These are phyloP conservation scores for Rhododendron simsii DNA, from an alignment of 148 eudicot genomes.

Conservation along the genomic window DNA sequence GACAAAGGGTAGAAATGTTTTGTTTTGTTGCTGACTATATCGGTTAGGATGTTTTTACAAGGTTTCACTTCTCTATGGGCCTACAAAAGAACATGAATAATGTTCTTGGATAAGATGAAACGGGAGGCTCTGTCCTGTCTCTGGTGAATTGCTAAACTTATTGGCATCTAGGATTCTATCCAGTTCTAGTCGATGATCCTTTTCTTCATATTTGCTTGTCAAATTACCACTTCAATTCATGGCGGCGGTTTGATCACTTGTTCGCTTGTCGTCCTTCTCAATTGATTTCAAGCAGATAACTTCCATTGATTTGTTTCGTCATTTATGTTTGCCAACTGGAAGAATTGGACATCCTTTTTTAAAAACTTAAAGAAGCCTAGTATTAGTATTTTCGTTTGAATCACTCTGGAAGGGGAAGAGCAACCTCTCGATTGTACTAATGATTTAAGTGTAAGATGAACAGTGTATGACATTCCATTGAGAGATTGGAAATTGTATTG, in stretches of 20 bases:
- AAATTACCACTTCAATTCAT: background rate
- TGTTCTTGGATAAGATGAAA: background rate
- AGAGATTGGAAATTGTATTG: background rate
- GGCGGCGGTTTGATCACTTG: background rate
- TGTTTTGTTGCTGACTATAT: background rate
- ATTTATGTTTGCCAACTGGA: background rate
- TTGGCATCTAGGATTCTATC: background rate
- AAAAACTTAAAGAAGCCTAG: background rate
- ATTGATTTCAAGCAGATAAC: background rate
- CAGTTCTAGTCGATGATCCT: background rate
- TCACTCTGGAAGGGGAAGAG: background rate
- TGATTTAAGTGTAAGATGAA: background rate
- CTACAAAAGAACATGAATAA: background rate
- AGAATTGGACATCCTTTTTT: background rate
- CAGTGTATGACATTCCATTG: background rate
- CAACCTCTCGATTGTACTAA: background rate
- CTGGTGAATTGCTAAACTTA: background rate
- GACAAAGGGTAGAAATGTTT: background rate
- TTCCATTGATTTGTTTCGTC: background rate
- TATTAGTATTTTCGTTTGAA: background rate
- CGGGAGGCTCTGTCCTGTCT: background rate
- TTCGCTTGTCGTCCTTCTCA: background rate
- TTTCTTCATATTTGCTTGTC: slow-evolving; percentile 1
- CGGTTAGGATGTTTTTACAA: background rate
- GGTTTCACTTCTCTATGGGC: background rate